Conservation (phyloP, 768 basidiomycete species). For the Tylopilus sp. region DNA sequence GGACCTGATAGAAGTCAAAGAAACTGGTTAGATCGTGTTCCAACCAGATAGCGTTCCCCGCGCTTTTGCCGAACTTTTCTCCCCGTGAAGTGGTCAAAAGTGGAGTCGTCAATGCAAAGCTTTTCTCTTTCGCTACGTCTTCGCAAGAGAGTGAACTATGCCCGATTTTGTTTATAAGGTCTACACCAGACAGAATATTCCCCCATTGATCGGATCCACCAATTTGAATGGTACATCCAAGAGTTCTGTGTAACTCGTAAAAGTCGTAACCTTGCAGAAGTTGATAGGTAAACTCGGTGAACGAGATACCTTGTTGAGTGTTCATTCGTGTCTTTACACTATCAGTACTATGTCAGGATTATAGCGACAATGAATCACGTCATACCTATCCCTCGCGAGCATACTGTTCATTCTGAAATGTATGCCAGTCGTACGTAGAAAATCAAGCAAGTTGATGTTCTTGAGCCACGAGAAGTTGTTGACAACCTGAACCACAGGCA, state of each 20-base stretch:
- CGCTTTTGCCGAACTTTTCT: constrained; percentile 96
- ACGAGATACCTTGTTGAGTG: constrained; percentile 88
- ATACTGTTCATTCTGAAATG: constrained; percentile 83
- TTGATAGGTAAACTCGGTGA: constrained; percentile 97
- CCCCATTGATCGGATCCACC: constrained; percentile 99
- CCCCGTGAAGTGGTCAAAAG: constrained; percentile 85
- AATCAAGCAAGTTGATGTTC: constrained; percentile 72
- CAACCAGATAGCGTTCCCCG: constrained; percentile 94
- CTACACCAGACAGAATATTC: constrained; percentile 91
- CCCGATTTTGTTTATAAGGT: constrained; percentile 67
- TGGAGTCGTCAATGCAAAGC: constrained; percentile 91
- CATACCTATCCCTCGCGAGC: constrained; percentile 86
- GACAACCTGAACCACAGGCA: constrained; percentile 39
- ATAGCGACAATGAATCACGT: neutral
- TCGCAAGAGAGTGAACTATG: constrained; percentile 1
- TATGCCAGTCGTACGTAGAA: constrained; percentile 77
- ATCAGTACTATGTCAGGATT: constrained; percentile 8
- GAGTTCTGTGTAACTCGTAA: constrained; percentile 60
- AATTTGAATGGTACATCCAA: constrained; percentile 79
- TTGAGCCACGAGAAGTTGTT: constrained; percentile 82
- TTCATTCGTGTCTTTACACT: constrained; percentile 82
- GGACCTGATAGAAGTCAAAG: constrained; percentile 93
- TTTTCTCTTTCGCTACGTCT: constrained; percentile 32
- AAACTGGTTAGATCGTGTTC: constrained; percentile 74
- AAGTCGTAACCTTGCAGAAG: constrained; percentile 97